Evolutionary conservation across 2,329 filamentous ascomycete species (phyloP).

Genomic region (Shiraia bambusicola): DNA sequence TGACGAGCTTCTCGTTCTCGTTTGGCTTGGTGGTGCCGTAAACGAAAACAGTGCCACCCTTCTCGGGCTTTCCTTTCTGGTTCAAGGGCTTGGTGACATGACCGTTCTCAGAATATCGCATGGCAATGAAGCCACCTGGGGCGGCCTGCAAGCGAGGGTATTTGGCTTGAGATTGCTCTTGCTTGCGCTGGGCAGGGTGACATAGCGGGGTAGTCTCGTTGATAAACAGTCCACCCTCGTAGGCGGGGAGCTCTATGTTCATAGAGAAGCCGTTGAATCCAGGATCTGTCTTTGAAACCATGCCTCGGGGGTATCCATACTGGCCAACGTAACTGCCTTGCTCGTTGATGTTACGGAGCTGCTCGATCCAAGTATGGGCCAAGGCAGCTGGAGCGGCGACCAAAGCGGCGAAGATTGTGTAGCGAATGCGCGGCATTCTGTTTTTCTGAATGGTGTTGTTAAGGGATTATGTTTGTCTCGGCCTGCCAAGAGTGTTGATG

Average conservation of each 20-base stretch:
- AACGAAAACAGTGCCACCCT: constrained; percentile 50
- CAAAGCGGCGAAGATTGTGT: constrained; percentile 18
- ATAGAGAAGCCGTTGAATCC: constrained; percentile 63
- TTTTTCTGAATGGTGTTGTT: constrained; percentile 5
- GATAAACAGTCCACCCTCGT: constrained; percentile 49
- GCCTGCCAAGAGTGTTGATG: constrained; percentile 8
- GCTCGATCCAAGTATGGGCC: constrained; percentile 80
- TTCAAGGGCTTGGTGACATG: constrained; percentile 49
- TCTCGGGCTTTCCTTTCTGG: constrained; percentile 45
- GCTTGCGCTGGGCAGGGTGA: constrained; percentile 61
- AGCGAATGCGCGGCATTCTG: constrained; percentile 24
- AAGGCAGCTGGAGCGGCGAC: constrained; percentile 20
- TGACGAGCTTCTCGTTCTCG: constrained; percentile 58
- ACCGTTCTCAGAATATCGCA: constrained; percentile 55
- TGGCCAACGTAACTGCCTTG: constrained; percentile 73
- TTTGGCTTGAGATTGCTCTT: constrained; percentile 52
- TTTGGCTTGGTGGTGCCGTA: constrained; percentile 53
- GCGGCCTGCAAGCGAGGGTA: constrained; percentile 64
- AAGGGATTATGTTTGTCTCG: constrained; percentile 6
- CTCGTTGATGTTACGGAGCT: constrained; percentile 67
- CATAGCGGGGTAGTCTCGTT: constrained; percentile 62
- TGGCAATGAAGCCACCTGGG: constrained; percentile 51
- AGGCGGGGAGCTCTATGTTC: constrained; percentile 53
- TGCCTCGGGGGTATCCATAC: constrained; percentile 75
- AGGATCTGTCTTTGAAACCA: constrained; percentile 58